Conservation (phyloP, 768 basidiomycete species). For the Pleurotus salmoneostramineus region DNA sequence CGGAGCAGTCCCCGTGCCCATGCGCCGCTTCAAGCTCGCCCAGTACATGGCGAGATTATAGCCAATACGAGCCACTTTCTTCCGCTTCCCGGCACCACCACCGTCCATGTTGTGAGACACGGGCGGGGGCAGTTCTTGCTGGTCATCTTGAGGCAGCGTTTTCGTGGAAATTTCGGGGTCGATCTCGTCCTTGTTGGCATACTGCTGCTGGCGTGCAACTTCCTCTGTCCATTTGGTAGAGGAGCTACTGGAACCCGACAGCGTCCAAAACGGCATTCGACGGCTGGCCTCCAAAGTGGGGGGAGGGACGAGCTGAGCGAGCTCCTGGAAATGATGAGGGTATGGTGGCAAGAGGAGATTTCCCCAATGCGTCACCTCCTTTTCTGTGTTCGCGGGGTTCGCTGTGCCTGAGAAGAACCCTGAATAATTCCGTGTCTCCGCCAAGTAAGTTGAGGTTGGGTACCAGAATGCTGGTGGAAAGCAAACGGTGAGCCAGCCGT, state of each 20-base stretch:
- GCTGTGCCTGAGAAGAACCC: constrained; percentile 3
- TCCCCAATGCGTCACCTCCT: constrained; percentile 4
- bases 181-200: constrained; percentile 10
- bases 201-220: not conserved
- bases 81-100: constrained; percentile 20
- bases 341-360: constrained; percentile 13
- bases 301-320: not conserved
- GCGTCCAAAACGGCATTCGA: constrained; percentile 9
- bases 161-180: constrained; percentile 5
- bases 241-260: not conserved
- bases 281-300: constrained; percentile 1
- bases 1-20: constrained; percentile 53
- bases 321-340: constrained; percentile 6
- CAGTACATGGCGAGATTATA: constrained; percentile 35
- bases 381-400: constrained; percentile 6
- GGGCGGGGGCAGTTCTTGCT: constrained; percentile 36
- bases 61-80: constrained; percentile 32
- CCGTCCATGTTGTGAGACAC: constrained; percentile 26
- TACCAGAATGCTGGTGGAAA: too few species aligned
- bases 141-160: constrained; percentile 11
- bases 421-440: not conserved
- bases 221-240: constrained; percentile 11
- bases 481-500: too few species aligned
- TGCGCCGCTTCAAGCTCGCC: constrained; percentile 47
- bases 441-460: too few species aligned